A percentile compares a stretch with the other conserved stretches of the same genome.
These are phyloP conservation scores for Taiozyma sp. DNA, from an alignment of 1,139 yeast species.

Conservation along the genomic window DNA sequence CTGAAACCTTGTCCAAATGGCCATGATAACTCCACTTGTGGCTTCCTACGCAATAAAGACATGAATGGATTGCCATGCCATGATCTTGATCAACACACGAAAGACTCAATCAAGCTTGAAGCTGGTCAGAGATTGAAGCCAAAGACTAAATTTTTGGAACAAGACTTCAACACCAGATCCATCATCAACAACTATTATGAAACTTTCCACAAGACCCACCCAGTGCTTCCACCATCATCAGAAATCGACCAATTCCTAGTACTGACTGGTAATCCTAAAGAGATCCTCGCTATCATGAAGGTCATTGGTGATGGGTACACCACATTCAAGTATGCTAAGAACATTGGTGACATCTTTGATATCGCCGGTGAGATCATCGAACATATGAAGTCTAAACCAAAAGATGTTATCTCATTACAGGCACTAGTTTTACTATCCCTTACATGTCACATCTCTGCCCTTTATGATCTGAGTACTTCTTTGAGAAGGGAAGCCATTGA, in stretches of 20 bases:
- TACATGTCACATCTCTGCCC: constrained; percentile 41
- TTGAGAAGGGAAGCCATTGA: constrained; percentile 36
- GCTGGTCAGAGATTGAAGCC: background rate
- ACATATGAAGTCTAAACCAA: constrained; percentile 30
- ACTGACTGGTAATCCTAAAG: constrained; percentile 30
- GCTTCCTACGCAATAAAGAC: constrained; percentile 9
- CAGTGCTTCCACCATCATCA: constrained; percentile 36
- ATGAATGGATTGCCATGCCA: constrained; percentile 10
- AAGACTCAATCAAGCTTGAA: constrained; percentile 6
- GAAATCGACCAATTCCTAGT: constrained; percentile 30
- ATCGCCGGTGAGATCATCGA: constrained; percentile 32
- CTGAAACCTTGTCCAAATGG: constrained; percentile 21
- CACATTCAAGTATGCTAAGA: constrained; percentile 27
- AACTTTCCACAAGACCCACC: constrained; percentile 38
- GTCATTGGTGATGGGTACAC: constrained; percentile 41
- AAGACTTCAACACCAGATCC: constrained; percentile 20
- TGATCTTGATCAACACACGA: background rate
- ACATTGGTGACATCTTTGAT: constrained; percentile 30
- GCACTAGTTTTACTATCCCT: constrained; percentile 33
- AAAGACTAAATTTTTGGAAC: constrained; percentile 7
- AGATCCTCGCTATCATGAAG: constrained; percentile 39
- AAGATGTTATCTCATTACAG: constrained; percentile 40
- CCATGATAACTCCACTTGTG: constrained; percentile 17
- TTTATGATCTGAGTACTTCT: constrained; percentile 37
- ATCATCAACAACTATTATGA: constrained; percentile 34